Percentiles rank a stretch among this genome's conserved stretches.
Conservation (phyloP, 164 flowering plant species). For the Sedum album region DNA sequence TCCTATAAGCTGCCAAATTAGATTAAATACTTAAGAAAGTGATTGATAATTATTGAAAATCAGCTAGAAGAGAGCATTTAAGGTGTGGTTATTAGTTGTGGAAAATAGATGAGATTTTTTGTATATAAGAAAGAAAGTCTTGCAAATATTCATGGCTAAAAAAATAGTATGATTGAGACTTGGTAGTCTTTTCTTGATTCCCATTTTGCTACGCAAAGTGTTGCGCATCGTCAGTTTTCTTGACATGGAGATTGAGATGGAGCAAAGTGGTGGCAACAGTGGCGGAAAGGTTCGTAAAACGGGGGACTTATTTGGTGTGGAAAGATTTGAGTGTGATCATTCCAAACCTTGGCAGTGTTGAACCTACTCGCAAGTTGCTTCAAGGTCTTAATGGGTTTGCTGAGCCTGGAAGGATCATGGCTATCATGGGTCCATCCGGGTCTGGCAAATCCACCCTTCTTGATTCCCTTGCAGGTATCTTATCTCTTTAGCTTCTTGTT, state of each 20-base stretch:
- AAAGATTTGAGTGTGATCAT: background rate
- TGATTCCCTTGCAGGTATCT: slow-evolving; percentile 4
- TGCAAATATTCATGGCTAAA: too few relatives aligned
- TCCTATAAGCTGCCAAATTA: too few relatives aligned
- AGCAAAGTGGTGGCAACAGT: background rate
- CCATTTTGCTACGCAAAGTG: background rate
- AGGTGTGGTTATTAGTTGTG: background rate
- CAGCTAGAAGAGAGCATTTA: background rate
- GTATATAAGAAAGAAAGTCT: background rate
- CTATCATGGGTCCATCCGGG: slow-evolving; percentile 1
- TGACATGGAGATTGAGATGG: slow-evolving; percentile 5
- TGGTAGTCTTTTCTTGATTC: background rate
- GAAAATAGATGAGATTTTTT: background rate
- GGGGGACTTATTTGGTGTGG: background rate
- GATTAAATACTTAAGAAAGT: background rate
- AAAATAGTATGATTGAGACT: too few relatives aligned
- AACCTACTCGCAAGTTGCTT: background rate
- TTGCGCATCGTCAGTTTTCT: background rate
- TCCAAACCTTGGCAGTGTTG: slow-evolving; percentile 1
- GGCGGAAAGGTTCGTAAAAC: background rate
- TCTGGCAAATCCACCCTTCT: slow-evolving; percentile 2
- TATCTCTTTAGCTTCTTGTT: too few relatives aligned
- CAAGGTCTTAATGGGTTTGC: slow-evolving; percentile 1
- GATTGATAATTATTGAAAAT: background rate
- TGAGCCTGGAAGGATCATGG: slow-evolving; percentile 6